A percentile compares a stretch with the other conserved stretches of the same genome.
phyloP scores from a whole-genome alignment of 1,284 basidiomycete genomes.

The Phylloporus gajari region DNA sequence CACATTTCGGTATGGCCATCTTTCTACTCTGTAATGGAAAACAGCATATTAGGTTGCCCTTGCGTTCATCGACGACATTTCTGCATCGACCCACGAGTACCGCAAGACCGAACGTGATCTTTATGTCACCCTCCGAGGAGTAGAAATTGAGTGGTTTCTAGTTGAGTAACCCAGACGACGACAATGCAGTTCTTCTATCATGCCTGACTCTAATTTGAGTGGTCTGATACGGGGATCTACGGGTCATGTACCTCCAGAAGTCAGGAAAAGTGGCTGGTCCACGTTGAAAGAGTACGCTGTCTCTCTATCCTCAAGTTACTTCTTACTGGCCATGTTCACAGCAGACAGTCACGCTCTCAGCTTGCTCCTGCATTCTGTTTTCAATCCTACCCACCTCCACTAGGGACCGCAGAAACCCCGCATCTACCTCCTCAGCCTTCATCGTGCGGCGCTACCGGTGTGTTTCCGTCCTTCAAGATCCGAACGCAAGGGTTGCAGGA shows the following conservation, averaged over 20 bases:
- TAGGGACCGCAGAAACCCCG: conserved; percentile 74
- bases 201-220: conserved; percentile 43
- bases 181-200: conserved; percentile 66
- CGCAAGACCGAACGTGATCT: conserved; percentile 82
- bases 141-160: conserved; percentile 98
- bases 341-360: conserved; percentile 90
- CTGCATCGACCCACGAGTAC: conserved; percentile 89
- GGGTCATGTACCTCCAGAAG: conserved; percentile 82
- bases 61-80: conserved; percentile 90
- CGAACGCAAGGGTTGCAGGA: conserved; percentile 83
- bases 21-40: conserved; percentile 21
- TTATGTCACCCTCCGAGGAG: conserved; percentile 91
- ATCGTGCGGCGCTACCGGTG: conserved; percentile 81
- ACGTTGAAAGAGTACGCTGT: conserved; percentile 79
- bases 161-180: conserved; percentile 83
- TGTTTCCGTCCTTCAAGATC: conserved; percentile 89
- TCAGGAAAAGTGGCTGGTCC: conserved; percentile 90
- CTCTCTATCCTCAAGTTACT: conserved; percentile 4
- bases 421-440: conserved; percentile 78
- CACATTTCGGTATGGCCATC: conserved; percentile 76
- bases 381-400: conserved; percentile 84
- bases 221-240: conserved; percentile 71
- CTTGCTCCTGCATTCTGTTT: conserved; percentile 83
- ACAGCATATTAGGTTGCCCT: conserved; percentile 75
- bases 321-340: conserved; percentile 55